Percentiles rank a stretch among this genome's conserved stretches.
These are phyloP conservation scores for Diutina rugosa DNA, from an alignment of 1,139 yeast species.

Conservation along the genomic window DNA sequence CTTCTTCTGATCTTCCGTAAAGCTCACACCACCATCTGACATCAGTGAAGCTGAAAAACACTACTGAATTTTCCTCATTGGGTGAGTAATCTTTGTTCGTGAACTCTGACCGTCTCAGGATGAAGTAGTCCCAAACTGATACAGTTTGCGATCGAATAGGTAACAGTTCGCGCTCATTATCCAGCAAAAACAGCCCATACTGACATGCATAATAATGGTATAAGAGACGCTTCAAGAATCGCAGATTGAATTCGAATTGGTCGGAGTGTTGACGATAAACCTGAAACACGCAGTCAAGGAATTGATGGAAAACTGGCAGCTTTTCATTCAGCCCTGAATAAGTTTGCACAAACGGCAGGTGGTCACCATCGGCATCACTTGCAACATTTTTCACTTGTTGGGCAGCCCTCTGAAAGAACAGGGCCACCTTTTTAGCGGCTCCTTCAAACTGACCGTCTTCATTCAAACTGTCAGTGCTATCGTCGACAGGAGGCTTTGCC, in stretches of 20 bases:
- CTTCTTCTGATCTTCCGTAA: constrained; percentile 66
- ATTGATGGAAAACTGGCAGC: constrained; percentile 90
- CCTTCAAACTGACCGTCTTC: background rate
- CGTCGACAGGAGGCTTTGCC: background rate
- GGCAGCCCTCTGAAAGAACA: constrained; percentile 30
- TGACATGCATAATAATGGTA: constrained; percentile 92
- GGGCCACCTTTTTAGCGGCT: constrained; percentile 10
- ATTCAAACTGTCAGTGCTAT: background rate
- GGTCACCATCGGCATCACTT: background rate
- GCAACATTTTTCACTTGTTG: constrained; percentile 29
- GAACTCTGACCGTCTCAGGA: constrained; percentile 65
- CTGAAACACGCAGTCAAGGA: constrained; percentile 81
- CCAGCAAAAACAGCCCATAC: constrained; percentile 79
- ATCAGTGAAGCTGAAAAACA: constrained; percentile 55
- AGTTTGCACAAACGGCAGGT: constrained; percentile 4
- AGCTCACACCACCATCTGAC: constrained; percentile 84
- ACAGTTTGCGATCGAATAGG: constrained; percentile 34
- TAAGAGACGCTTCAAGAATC: constrained; percentile 69
- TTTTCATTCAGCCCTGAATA: constrained; percentile 35
- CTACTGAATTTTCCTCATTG: constrained; percentile 30
- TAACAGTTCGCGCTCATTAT: constrained; percentile 51
- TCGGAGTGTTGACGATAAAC: constrained; percentile 56
- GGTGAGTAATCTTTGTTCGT: constrained; percentile 18
- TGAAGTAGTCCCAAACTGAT: constrained; percentile 90
- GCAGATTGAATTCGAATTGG: constrained; percentile 75